These are phyloP conservation scores for Apiospora malaysiana DNA, from an alignment of 2,329 filamentous ascomycete species.

Conservation along the genomic window DNA sequence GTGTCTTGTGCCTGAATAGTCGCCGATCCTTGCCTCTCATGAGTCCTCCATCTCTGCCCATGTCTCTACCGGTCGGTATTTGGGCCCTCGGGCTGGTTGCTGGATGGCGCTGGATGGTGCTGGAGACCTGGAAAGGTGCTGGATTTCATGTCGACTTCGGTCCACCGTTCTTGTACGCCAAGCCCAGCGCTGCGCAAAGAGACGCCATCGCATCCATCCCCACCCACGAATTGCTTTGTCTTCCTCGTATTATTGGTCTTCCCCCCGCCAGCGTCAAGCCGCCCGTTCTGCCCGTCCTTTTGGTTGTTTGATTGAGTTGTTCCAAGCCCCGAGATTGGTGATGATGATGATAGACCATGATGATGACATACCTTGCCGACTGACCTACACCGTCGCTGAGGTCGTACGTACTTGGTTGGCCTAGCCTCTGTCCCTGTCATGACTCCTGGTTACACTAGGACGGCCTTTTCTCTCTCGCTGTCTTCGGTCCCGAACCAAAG, in stretches of 20 bases:
- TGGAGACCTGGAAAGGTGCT: too few species aligned
- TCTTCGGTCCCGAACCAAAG: constrained; percentile 11
- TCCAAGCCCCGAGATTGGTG: constrained; percentile 14
- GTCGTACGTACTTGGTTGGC: neutral
- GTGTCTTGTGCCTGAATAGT: constrained; percentile 13
- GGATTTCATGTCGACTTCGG: constrained; percentile 9
- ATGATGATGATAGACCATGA: neutral
- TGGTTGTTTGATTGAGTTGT: constrained; percentile 3
- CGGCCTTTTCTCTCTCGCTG: neutral
- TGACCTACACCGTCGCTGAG: neutral
- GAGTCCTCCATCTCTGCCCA: neutral
- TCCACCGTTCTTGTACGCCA: neutral
- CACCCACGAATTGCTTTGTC: constrained; percentile 10
- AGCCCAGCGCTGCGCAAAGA: neutral
- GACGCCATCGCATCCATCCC: neutral
- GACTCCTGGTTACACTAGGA: neutral
- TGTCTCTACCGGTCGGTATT: constrained; percentile 15
- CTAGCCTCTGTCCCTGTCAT: neutral
- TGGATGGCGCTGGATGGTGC: too few species aligned
- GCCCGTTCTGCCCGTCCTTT: neutral
- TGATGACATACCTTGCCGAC: neutral
- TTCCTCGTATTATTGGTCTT: neutral
- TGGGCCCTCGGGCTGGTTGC: neutral
- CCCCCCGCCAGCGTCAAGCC: neutral
- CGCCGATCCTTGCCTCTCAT: constrained; percentile 1